phyloP scores from a whole-genome alignment of 768 basidiomycete genomes.

The Collybia nuda region DNA sequence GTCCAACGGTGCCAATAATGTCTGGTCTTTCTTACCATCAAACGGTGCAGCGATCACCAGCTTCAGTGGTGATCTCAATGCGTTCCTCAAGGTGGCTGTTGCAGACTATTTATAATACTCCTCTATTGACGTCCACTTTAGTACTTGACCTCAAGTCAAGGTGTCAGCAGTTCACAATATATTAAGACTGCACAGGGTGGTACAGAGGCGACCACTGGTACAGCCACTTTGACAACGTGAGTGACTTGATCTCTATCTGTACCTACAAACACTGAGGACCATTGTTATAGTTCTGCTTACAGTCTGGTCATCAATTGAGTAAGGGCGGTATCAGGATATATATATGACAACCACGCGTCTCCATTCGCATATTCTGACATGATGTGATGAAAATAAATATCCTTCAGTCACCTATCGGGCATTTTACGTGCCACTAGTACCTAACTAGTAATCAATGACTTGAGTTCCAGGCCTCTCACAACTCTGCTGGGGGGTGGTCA shows the following conservation, averaged over 20 bases:
- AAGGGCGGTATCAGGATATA: not conserved
- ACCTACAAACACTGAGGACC: constrained; percentile 1
- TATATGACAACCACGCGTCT: not conserved
- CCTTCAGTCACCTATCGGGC: no score
- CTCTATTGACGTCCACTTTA: constrained; percentile 17
- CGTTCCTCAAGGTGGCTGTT: constrained; percentile 46
- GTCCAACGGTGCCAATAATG: constrained; percentile 51
- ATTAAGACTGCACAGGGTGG: constrained; percentile 61
- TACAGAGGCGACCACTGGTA: constrained; percentile 61
- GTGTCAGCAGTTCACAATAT: constrained; percentile 51
- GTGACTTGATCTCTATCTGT: constrained; percentile 11
- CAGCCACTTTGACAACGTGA: constrained; percentile 53
- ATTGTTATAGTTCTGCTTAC: constrained; percentile 37
- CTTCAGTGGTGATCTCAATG: constrained; percentile 55
- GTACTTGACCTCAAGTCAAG: constrained; percentile 49
- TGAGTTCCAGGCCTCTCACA: no score
- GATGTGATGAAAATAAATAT: not conserved
- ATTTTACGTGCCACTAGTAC: no score
- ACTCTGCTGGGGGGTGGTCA: not conserved
- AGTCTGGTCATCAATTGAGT: constrained; percentile 43
- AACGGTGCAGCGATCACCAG: constrained; percentile 34
- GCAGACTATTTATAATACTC: not conserved
- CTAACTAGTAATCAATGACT: no score
- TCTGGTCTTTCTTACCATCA: constrained; percentile 47
- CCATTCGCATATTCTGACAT: not conserved